Evolutionary conservation across 768 basidiomycete species (phyloP), one percentile per base, ranked within the genome.

Genomic region (Boletus vinaceobasis): DNA sequence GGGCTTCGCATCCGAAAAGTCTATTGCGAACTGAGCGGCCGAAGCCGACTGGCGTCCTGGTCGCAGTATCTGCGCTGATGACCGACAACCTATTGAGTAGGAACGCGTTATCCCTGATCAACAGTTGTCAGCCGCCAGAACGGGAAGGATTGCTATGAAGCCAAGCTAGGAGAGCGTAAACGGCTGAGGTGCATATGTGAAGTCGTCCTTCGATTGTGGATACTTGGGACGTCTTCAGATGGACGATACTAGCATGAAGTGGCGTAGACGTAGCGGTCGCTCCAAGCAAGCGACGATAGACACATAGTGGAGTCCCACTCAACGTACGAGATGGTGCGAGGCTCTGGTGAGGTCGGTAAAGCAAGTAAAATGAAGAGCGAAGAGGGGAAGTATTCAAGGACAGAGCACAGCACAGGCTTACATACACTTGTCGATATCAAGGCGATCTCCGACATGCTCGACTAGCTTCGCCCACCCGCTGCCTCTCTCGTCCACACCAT

Each of bases 401-500:
- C 2, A 27, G 23, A 21, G 60, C 47, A 52, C 60, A 58, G 57
- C 65, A 54, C 65, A 9, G 36, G 65, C 62, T 67, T 67, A 66
- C 63, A 66, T 65, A 66, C 57, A 50, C 65, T 32, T 11, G 64
- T 52, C 46, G 65, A 66, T 70, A 71, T 70, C 67, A 65, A 61
- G 64, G 56, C 57, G 56, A 71, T 68, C 66, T 59, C 69, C 35
- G 48, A 45, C 29, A n/a, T 32, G 19, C 44, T 45, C 7, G 9
- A 35, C 32, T 10, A 46, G 32, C 14, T 13, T 35, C 45, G 13
- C 23, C 46, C 33, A 11, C 15, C 15, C 23, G 33, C 17, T 10
- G 23, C 14, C 49, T 45, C 44, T 43, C 58, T 55, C 42, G 36
- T 42, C 49, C 21, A 29, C 43, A 23, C 50, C 52, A 39, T 53